These are phyloP conservation scores for Triticum dicoccoides DNA, from an alignment of 176 grass and related monocot species.

Conservation along the genomic window DNA sequence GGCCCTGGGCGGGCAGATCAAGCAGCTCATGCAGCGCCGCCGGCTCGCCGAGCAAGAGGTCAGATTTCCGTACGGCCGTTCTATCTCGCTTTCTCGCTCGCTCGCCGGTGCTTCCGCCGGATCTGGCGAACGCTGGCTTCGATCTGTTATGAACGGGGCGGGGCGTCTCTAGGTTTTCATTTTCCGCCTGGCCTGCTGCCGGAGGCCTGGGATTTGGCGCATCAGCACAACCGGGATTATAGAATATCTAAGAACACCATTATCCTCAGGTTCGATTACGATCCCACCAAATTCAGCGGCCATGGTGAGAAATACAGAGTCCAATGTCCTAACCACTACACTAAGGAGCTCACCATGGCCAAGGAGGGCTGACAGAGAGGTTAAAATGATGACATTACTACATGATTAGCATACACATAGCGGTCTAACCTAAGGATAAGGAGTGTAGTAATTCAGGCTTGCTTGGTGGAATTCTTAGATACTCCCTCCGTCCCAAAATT, in stretches of 20 bases:
- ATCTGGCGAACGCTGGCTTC: constrained; percentile 14
- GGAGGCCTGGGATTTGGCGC: not conserved
- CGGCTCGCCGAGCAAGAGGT: constrained; percentile 91
- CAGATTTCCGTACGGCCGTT: not conserved
- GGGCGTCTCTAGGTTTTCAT: constrained; percentile 8
- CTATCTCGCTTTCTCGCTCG: not conserved
- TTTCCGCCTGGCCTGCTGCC: not conserved
- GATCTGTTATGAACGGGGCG: constrained; percentile 14
- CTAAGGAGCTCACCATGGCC: too few species aligned
- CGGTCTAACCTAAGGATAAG: too few species aligned
- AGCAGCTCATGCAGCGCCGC: constrained; percentile 95
- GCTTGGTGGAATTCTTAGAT: too few species aligned
- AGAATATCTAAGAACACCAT: not conserved
- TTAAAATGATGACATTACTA: too few species aligned
- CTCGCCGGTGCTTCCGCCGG: not conserved
- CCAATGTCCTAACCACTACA: too few species aligned
- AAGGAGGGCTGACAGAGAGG: too few species aligned
- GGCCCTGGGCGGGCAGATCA: constrained; percentile 68
- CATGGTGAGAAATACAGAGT: too few species aligned
- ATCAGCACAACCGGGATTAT: not conserved
- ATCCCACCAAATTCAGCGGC: too few species aligned
- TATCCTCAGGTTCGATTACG: too few species aligned
- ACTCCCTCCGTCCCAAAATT: too few species aligned
- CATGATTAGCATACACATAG: too few species aligned
- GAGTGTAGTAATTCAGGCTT: too few species aligned